Base-by-base conservation (phyloP, 192 early-diverging fungal genomes). In the Nowakowskiella sp. region DNA sequence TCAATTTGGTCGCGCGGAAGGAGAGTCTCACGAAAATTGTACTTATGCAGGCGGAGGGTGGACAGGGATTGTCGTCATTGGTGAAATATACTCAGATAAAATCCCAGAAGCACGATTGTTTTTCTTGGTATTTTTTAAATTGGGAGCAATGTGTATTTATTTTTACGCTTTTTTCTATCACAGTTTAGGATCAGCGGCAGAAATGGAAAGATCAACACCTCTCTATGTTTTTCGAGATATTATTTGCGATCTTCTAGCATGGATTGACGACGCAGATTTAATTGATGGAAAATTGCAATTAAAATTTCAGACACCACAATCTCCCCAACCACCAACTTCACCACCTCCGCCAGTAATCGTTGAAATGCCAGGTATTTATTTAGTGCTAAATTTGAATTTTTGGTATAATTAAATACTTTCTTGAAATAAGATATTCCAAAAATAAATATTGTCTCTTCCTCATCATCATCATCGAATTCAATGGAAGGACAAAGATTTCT, bases 21-120 rank as follows among this genome's bases (percentile, higher is more conserved):
- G 63, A 51, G 6, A 62, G 64, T 8, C 28, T 30, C 16, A 33
- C 48, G 1, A 50, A 44, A 5, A 27, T 72, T 3, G 24, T 77
- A 8, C 36, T 77, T n/a, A 33, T 77, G 21, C 55, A 77, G 32
- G 74, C 66, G 6, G 74, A 77, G 47, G 71, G 74, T 7, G 74
- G 74, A 0, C 61, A 66, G 39, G 74, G 74, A 4, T 29, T 77
- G 31, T 60, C 74, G 1, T 77, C 71, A 26, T 44, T 77, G 19
- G 61, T 70, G 25, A 49, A 68, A 21, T 78, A 54, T 28, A 39
- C 66, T 3, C 39, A 71, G 44, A 19, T 31, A 6, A 60, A 75
- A 33, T 66, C 75, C n/a, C 43, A 45, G 4, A 63, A 70, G 33
- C 47, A 34, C n/a, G 49, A 50, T 0, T 71, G 48, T 49, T 34